phyloP scores from a whole-genome alignment of 371 early-diverging fungal species.

The Smittium culicis region DNA sequence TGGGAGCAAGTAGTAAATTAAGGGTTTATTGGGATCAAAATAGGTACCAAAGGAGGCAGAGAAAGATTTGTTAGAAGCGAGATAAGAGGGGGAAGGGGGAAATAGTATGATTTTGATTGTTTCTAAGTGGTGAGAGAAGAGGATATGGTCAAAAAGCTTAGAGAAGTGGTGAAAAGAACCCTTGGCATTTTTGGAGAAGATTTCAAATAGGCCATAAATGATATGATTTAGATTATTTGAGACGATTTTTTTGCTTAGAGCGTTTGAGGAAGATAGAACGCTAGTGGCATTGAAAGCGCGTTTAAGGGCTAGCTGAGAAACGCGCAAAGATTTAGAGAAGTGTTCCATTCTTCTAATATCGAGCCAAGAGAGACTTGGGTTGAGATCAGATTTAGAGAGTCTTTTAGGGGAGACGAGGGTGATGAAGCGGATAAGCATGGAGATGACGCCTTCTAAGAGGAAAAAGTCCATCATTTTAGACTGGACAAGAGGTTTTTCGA shows the following conservation, averaged over 20 bases:
- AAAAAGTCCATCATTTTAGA: constrained; percentile 32
- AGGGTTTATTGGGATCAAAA: too few relatives aligned
- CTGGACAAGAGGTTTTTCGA: constrained; percentile 27
- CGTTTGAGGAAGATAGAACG: constrained; percentile 23
- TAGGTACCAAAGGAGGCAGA: too few relatives aligned
- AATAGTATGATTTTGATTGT: too few relatives aligned
- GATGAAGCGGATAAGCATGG: constrained; percentile 27
- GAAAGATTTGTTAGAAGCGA: too few relatives aligned
- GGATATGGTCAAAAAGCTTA: too few relatives aligned
- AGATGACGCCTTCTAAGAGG: constrained; percentile 30
- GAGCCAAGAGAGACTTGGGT: too few relatives aligned
- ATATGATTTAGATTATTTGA: constrained; percentile 25
- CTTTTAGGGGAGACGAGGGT: constrained; percentile 15
- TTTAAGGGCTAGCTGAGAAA: background rate
- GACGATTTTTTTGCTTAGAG: constrained; percentile 18
- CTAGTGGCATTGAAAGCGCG: constrained; percentile 26
- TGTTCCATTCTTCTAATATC: background rate
- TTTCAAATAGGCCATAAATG: constrained; percentile 29
- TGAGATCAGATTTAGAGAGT: too few relatives aligned
- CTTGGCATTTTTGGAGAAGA: too few relatives aligned
- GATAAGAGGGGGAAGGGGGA: too few relatives aligned
- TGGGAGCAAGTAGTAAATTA: too few relatives aligned
- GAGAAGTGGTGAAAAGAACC: too few relatives aligned
- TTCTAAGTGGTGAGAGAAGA: too few relatives aligned
- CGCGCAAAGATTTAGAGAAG: background rate